Percentiles rank a stretch among this genome's conserved stretches.
Conservation (phyloP, 2,329 filamentous ascomycete species). For the Trichophyton mentagrophytes region DNA sequence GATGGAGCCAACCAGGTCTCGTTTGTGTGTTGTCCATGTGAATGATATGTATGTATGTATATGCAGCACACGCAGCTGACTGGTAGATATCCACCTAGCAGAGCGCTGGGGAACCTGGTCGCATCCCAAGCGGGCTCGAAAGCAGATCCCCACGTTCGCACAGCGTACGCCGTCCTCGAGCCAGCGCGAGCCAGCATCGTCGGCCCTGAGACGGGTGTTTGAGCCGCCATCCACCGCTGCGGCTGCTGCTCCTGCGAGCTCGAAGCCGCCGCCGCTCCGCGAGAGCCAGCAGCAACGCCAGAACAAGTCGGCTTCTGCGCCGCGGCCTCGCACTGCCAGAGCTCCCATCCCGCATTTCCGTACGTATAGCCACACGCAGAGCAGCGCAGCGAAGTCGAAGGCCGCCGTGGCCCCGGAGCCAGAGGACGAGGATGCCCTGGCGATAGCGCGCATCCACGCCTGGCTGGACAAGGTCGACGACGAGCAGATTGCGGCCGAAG, state of each 20-base stretch:
- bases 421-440: background rate
- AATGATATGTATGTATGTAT: no score
- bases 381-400: slow-evolving; percentile 2
- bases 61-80: background rate
- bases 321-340: background rate
- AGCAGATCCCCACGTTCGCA: background rate
- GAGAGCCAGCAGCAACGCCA: background rate
- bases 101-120: slow-evolving; percentile 3
- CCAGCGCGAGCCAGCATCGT: background rate
- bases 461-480: slow-evolving; percentile 4
- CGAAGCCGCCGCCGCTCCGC: background rate
- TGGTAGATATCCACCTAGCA: background rate
- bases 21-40: background rate
- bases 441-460: background rate
- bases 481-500: background rate
- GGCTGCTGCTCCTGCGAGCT: background rate
- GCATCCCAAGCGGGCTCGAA: slow-evolving; percentile 2
- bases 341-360: background rate
- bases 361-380: background rate
- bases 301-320: background rate
- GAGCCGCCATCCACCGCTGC: background rate
- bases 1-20: background rate
- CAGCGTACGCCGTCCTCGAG: background rate
- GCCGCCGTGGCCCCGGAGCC: background rate
- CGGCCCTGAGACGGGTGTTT: background rate